phyloP scores from a whole-genome alignment of 345 rosid genomes.

The Eucalyptus tenuipes region DNA sequence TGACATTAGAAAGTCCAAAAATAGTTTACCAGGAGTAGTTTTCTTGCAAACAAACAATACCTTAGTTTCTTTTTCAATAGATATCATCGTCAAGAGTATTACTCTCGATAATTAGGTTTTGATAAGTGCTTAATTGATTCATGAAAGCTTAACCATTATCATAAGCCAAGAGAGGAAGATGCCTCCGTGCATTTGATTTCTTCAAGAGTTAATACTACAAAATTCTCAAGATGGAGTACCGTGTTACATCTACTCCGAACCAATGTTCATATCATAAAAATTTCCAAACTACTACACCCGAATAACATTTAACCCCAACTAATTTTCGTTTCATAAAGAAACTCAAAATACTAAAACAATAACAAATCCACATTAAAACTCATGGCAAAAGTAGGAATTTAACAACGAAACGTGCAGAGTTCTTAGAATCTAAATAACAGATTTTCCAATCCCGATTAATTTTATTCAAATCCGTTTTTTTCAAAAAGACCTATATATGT shows the following conservation, averaged over 20 bases:
- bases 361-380: background rate
- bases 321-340: too few species aligned
- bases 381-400: background rate
- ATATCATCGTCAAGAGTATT: background rate
- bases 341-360: background rate
- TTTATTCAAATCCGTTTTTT: background rate
- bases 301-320: background rate
- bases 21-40: accelerated
- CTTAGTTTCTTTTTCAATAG: background rate
- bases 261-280: background rate
- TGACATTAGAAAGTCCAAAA: background rate
- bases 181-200: accelerated
- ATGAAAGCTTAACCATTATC: background rate
- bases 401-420: background rate
- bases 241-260: background rate
- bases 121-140: background rate
- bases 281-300: too few species aligned
- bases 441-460: background rate
- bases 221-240: background rate
- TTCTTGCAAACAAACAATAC: background rate
- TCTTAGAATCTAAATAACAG: background rate
- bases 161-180: background rate
- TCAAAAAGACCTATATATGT: background rate
- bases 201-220: background rate
- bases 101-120: background rate